These are phyloP conservation scores for Protea cynaroides DNA, from an alignment of 164 flowering plant genomes.

Conservation along the genomic window DNA sequence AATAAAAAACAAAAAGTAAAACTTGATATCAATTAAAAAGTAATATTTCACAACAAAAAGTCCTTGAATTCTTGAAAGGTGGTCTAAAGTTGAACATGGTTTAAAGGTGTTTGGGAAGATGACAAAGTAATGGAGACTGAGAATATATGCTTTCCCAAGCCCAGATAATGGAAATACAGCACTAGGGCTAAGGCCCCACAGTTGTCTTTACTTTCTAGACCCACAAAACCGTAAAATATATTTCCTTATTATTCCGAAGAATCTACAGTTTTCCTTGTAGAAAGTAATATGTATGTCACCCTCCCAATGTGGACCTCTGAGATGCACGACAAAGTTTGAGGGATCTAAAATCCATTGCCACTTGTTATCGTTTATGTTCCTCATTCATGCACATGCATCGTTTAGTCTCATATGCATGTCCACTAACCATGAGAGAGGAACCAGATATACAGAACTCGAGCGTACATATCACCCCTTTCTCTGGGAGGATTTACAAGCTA, in stretches of 20 bases:
- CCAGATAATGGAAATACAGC: constrained; percentile 19
- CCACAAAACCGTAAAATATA: constrained; percentile 9
- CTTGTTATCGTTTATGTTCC: no score
- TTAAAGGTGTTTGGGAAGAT: constrained; percentile 25
- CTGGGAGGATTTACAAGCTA: no score
- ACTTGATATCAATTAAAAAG: constrained; percentile 7
- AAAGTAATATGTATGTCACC: not conserved
- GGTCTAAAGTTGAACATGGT: constrained; percentile 22
- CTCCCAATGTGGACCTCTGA: not conserved
- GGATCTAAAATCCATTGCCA: not conserved
- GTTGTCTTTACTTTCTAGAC: constrained; percentile 10
- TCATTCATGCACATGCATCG: not conserved
- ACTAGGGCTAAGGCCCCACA: constrained; percentile 9
- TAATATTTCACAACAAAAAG: constrained; percentile 4
- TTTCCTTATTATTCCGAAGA: not conserved
- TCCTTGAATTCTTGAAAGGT: constrained; percentile 28
- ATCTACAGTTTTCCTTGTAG: not conserved
- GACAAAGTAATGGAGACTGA: constrained; percentile 20
- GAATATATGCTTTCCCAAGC: constrained; percentile 33
- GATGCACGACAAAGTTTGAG: not conserved
- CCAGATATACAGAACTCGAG: no score
- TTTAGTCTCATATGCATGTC: not conserved
- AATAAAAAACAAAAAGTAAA: not conserved
- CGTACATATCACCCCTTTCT: no score
- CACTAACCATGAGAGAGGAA: not conserved